phyloP scores from a whole-genome alignment of 2,329 filamentous ascomycete species.

The Cladobotryum protrusum region DNA sequence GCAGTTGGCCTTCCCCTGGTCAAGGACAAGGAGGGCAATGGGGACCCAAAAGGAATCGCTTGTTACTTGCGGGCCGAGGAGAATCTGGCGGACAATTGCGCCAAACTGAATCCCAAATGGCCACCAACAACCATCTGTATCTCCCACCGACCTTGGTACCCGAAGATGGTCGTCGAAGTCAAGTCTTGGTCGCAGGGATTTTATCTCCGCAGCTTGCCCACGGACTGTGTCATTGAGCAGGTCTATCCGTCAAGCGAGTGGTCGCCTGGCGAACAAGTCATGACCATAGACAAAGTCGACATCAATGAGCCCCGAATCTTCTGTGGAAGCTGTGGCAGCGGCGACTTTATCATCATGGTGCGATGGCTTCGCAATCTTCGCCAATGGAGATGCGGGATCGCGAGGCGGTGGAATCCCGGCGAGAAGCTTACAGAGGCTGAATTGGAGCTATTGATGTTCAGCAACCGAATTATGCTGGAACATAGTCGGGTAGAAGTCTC shows the following conservation, averaged over 20 bases:
- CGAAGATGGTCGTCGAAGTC: background rate
- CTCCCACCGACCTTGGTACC: background rate
- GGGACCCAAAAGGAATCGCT: background rate
- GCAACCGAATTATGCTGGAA: background rate
- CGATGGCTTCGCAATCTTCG: background rate
- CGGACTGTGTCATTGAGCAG: background rate
- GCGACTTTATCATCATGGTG: background rate
- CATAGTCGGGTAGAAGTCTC: background rate
- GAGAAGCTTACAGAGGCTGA: background rate
- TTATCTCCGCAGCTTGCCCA: background rate
- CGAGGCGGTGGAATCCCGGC: background rate
- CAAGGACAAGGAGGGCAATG: background rate
- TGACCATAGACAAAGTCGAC: background rate
- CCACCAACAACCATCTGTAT: background rate
- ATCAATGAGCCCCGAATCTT: background rate
- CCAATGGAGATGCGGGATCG: background rate
- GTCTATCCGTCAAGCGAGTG: background rate
- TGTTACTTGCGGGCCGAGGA: background rate
- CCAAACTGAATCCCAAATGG: background rate
- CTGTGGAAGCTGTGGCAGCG: background rate
- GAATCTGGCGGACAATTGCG: background rate
- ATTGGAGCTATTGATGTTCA: background rate
- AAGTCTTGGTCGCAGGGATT: background rate
- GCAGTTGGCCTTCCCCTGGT: background rate
- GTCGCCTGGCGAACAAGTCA: background rate